Percentiles rank a stretch among this genome's conserved stretches.
Evolutionary conservation across 345 rosid species (phyloP).

Genomic region (Rubroshorea leprosula): DNA sequence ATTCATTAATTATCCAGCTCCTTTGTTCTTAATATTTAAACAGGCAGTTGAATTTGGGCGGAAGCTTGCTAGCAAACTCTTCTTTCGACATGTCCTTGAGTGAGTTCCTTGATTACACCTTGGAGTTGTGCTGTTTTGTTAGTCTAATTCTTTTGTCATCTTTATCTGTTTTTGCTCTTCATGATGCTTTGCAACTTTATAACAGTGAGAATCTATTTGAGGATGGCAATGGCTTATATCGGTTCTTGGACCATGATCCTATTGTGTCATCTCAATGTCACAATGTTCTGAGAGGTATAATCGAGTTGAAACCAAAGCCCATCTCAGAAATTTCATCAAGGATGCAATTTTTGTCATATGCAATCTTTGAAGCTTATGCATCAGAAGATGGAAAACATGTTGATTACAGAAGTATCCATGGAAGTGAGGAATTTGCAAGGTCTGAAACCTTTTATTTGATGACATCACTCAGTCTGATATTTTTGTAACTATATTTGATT

Average conservation of each 20-base stretch:
- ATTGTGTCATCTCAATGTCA: slow-evolving; percentile 66
- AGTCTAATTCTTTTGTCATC: slow-evolving; percentile 1
- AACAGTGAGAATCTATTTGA: slow-evolving; percentile 76
- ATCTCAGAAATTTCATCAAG: slow-evolving; percentile 62
- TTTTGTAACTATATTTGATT: slow-evolving; percentile 6
- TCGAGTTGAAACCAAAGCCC: slow-evolving; percentile 66
- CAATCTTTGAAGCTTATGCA: slow-evolving; percentile 70
- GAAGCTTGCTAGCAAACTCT: slow-evolving; percentile 68
- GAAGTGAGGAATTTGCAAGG: slow-evolving; percentile 97
- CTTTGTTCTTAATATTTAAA: slow-evolving; percentile 11
- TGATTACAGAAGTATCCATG: slow-evolving; percentile 84
- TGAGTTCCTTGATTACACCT: slow-evolving; percentile 30
- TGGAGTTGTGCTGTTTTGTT: slow-evolving; percentile 4
- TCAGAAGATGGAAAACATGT: slow-evolving; percentile 78
- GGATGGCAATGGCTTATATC: slow-evolving; percentile 77
- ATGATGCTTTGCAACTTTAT: slow-evolving; percentile 22
- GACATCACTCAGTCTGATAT: slow-evolving; percentile 5
- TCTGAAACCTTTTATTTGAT: slow-evolving; percentile 19
- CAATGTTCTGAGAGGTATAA: slow-evolving; percentile 78
- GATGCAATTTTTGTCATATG: slow-evolving; percentile 52
- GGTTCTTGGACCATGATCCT: slow-evolving; percentile 75
- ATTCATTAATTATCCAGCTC: neutral
- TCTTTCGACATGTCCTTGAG: slow-evolving; percentile 71
- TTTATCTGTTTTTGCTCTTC: neutral
- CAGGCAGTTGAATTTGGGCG: slow-evolving; percentile 81